Evolutionary conservation across 1,284 basidiomycete species (phyloP).

Genomic region (Ceratobasidium sp.): DNA sequence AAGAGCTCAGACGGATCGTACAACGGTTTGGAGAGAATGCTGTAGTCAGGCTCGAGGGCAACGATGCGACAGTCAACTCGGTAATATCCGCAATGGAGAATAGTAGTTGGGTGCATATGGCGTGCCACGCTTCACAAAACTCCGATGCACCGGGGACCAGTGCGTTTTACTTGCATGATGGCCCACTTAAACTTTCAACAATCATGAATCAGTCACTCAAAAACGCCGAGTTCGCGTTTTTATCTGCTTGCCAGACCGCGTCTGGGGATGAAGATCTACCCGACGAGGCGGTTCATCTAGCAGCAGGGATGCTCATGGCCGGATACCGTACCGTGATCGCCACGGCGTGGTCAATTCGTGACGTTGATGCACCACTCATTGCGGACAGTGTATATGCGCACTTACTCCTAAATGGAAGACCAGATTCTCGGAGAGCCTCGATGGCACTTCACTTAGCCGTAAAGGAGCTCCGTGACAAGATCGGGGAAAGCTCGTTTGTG

Average conservation of each 20-base stretch:
- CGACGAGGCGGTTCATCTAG: conserved; percentile 36
- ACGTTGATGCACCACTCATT: conserved; percentile 28
- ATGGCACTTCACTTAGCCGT: conserved; percentile 7
- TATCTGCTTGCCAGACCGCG: conserved; percentile 44
- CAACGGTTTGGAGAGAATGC: not conserved
- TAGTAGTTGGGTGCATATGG: conserved; percentile 34
- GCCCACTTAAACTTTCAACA: conserved; percentile 12
- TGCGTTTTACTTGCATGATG: conserved; percentile 32
- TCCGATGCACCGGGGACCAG: not conserved
- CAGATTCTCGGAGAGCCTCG: not conserved
- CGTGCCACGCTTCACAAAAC: conserved; percentile 41
- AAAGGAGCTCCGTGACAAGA: not conserved
- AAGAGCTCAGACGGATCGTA: conserved; percentile 7
- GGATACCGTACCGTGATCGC: conserved; percentile 40
- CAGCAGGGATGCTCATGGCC: conserved; percentile 35
- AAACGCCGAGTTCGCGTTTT: conserved; percentile 30
- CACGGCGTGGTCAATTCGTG: conserved; percentile 38
- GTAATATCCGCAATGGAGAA: conserved; percentile 31
- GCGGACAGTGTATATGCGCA: conserved; percentile 35
- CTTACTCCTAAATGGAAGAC: not conserved
- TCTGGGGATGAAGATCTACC: conserved; percentile 11
- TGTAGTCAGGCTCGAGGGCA: not conserved
- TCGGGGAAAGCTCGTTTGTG: conserved; percentile 4
- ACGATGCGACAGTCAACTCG: not conserved
- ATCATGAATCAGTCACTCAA: conserved; percentile 25